Conservation (phyloP, 257 asterid species). For the Haberlea rhodopensis region DNA sequence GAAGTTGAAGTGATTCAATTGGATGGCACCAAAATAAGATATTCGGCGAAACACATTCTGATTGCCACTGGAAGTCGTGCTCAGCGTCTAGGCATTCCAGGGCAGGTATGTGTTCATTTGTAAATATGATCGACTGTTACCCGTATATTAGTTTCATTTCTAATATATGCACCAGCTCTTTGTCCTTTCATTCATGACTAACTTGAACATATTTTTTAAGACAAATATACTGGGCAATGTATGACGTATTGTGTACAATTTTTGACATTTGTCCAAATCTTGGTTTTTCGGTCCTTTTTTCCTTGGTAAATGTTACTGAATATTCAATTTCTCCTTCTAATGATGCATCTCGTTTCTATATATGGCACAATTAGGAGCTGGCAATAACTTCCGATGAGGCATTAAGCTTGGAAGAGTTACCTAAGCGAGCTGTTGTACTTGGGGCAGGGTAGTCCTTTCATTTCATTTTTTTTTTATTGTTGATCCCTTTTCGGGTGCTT, state of each 20-base stretch:
- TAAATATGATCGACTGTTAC: conserved; percentile 10
- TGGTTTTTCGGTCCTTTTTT: not conserved
- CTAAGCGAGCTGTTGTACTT: conserved; percentile 77
- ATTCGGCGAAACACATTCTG: conserved; percentile 82
- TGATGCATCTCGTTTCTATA: conserved; percentile 4
- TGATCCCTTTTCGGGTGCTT: conserved; percentile 20
- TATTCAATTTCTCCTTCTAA: conserved; percentile 2
- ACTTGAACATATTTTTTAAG: not conserved
- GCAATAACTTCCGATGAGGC: conserved; percentile 99
- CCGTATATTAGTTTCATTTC: not conserved
- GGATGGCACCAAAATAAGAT: conserved; percentile 90
- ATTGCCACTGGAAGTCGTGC: conserved; percentile 97
- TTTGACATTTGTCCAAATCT: not conserved
- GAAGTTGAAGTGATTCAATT: conserved; percentile 85
- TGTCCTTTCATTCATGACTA: not conserved
- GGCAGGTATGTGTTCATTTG: conserved; percentile 52
- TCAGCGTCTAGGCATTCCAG: conserved; percentile 74
- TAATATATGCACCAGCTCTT: not conserved
- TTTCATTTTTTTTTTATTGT: conserved; percentile 11
- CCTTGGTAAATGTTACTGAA: not conserved
- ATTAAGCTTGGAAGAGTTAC: conserved; percentile 94
- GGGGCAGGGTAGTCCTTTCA: conserved; percentile 77
- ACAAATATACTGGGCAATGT: not conserved
- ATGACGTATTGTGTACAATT: not conserved
- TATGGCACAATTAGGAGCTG: conserved; percentile 55